phyloP scores from a whole-genome alignment of 2,329 filamentous ascomycete genomes.

The Penicillium sp. region DNA sequence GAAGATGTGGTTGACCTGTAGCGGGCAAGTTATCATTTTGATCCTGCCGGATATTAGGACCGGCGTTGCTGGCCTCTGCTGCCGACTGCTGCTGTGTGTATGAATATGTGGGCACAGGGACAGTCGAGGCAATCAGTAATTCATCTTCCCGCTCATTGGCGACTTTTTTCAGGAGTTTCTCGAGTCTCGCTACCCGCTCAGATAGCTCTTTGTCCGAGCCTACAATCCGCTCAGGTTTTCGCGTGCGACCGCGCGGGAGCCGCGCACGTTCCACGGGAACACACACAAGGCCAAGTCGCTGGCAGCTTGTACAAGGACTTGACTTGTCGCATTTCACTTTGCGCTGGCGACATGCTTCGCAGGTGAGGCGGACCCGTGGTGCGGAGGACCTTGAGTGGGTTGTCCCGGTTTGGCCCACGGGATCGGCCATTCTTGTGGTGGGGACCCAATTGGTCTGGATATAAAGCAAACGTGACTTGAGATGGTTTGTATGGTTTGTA shows the following conservation, averaged over 20 bases:
- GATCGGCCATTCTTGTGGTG: not conserved
- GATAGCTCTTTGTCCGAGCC: conserved; percentile 19
- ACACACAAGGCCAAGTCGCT: conserved; percentile 26
- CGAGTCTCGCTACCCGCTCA: conserved; percentile 28
- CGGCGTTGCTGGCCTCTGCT: conserved; percentile 1
- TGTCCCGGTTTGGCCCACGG: not conserved
- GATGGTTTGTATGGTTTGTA: not conserved
- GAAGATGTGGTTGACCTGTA: conserved; percentile 9
- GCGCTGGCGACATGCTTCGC: conserved; percentile 33
- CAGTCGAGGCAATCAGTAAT: not conserved
- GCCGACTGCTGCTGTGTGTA: not conserved
- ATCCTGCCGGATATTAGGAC: conserved; percentile 10
- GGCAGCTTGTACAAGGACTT: conserved; percentile 34
- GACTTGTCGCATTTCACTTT: conserved; percentile 39
- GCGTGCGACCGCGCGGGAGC: conserved; percentile 34
- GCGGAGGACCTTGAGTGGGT: conserved; percentile 16
- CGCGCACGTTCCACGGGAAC: conserved; percentile 34
- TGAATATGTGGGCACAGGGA: not conserved
- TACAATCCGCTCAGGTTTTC: conserved; percentile 14
- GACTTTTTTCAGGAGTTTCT: conserved; percentile 23
- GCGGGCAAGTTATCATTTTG: conserved; percentile 1
- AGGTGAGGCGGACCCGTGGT: conserved; percentile 30
- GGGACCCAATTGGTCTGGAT: not conserved
- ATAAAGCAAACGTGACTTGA: not conserved
- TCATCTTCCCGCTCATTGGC: conserved; percentile 12